Evolutionary conservation across 2,329 filamentous ascomycete species (phyloP).

Genomic region (Clarireedia homoeocarpa): DNA sequence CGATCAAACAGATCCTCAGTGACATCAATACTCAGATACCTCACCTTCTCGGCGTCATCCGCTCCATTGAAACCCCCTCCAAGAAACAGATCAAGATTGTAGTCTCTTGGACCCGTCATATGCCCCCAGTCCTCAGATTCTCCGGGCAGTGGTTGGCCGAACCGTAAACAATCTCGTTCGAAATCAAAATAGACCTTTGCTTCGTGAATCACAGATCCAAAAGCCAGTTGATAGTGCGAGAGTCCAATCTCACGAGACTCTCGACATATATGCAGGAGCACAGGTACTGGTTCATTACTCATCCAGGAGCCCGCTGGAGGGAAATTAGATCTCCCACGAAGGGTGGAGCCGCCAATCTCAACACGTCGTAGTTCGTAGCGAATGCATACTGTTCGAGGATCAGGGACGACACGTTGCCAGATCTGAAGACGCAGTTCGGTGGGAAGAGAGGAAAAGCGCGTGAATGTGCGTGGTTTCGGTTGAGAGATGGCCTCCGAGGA

Average conservation of each 20-base stretch:
- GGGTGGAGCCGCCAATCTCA: neutral
- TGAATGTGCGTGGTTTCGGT: slow-evolving; percentile 9
- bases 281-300: slow-evolving; percentile 10
- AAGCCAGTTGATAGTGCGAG: slow-evolving; percentile 14
- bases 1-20: neutral
- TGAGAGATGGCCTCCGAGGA: neutral
- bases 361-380: neutral
- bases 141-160: slow-evolving; percentile 4
- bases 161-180: slow-evolving; percentile 12
- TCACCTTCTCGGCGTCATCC: slow-evolving; percentile 14
- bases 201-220: slow-evolving; percentile 8
- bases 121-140: neutral
- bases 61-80: slow-evolving; percentile 12
- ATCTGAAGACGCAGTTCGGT: slow-evolving; percentile 23
- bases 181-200: slow-evolving; percentile 20
- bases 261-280: slow-evolving; percentile 15
- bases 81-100: slow-evolving; percentile 16
- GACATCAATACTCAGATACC: slow-evolving; percentile 14
- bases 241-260: slow-evolving; percentile 18
- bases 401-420: slow-evolving; percentile 6
- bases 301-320: neutral
- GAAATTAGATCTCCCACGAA: neutral
- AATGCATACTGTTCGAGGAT: neutral
- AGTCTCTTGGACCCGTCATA: slow-evolving; percentile 1
- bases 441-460: slow-evolving; percentile 16